Conservation (phyloP, 2,329 filamentous ascomycete genomes). For the Ascochyta fabae region DNA sequence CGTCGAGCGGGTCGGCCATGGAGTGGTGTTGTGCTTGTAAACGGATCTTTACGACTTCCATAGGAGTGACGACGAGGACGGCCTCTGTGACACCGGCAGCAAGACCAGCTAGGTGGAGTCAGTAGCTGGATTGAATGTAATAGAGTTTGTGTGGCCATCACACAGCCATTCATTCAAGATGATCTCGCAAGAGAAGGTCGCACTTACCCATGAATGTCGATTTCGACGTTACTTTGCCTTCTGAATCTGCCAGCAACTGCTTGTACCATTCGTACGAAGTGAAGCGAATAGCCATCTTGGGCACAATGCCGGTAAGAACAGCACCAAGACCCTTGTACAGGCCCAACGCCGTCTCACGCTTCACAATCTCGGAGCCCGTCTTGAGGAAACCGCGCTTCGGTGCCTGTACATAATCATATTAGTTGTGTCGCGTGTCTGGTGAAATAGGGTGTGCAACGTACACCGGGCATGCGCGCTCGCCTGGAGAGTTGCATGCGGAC, state of each 20-base stretch:
- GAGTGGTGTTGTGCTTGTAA: constrained; percentile 97
- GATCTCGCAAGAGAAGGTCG: neutral
- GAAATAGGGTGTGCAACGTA: constrained; percentile 49
- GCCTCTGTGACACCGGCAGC: constrained; percentile 95
- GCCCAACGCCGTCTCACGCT: constrained; percentile 87
- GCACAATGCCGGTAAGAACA: constrained; percentile 93
- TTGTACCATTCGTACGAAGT: constrained; percentile 98
- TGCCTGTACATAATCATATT: constrained; percentile 47
- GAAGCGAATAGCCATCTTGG: constrained; percentile 99
- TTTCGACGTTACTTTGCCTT: constrained; percentile 71
- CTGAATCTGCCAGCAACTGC: constrained; percentile 73
- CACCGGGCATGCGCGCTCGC: constrained; percentile 80
- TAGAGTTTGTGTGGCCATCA: too few species aligned
- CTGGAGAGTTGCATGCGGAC: constrained; percentile 98
- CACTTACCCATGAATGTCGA: constrained; percentile 71
- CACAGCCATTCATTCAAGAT: neutral
- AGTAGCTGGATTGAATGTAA: constrained; percentile 11
- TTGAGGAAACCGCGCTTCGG: constrained; percentile 86
- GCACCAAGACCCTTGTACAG: constrained; percentile 98
- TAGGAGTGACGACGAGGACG: constrained; percentile 93
- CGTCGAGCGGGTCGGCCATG: constrained; percentile 94
- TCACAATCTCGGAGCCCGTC: constrained; percentile 86
- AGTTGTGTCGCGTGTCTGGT: constrained; percentile 4
- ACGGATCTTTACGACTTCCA: constrained; percentile 99
- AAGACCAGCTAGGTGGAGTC: constrained; percentile 70